Evolutionary conservation across 345 rosid genomes (phyloP).

Genomic region (Corymbia maculata): DNA sequence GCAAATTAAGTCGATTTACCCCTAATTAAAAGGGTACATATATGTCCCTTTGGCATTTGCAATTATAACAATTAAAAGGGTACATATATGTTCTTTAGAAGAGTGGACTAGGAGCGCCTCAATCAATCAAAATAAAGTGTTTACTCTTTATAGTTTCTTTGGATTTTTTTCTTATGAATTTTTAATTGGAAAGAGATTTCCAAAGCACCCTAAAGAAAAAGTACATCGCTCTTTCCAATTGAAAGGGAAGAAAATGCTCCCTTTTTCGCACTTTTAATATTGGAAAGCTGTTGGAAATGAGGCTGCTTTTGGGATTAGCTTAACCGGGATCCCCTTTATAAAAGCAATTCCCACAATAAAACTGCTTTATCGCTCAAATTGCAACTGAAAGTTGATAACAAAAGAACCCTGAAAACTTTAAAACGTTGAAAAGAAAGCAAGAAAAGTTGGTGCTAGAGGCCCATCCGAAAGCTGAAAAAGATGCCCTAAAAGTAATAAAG

Average conservation of each 20-base stretch:
- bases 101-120: not conserved
- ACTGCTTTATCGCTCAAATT: slow-evolving; percentile 23
- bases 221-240: slow-evolving; percentile 17
- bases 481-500: slow-evolving; percentile 7
- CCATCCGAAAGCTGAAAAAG: slow-evolving; percentile 12
- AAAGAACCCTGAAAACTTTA: not conserved
- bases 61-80: no score
- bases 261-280: slow-evolving; percentile 28
- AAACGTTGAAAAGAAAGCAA: not conserved
- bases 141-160: not conserved
- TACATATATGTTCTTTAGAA: not conserved
- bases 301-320: slow-evolving; percentile 14
- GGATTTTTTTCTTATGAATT: not conserved
- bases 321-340: slow-evolving; percentile 16
- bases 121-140: not conserved
- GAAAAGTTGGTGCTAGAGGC: slow-evolving; percentile 1
- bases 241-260: slow-evolving; percentile 30
- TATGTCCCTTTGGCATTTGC: not conserved
- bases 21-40: not conserved
- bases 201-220: slow-evolving; percentile 52
- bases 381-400: slow-evolving; percentile 6
- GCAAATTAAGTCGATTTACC: not conserved
- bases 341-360: slow-evolving; percentile 14
- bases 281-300: slow-evolving; percentile 10
- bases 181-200: slow-evolving; percentile 22